These are phyloP conservation scores for Tremella yokohamensis DNA, from an alignment of 768 basidiomycete genomes.

Conservation along the genomic window DNA sequence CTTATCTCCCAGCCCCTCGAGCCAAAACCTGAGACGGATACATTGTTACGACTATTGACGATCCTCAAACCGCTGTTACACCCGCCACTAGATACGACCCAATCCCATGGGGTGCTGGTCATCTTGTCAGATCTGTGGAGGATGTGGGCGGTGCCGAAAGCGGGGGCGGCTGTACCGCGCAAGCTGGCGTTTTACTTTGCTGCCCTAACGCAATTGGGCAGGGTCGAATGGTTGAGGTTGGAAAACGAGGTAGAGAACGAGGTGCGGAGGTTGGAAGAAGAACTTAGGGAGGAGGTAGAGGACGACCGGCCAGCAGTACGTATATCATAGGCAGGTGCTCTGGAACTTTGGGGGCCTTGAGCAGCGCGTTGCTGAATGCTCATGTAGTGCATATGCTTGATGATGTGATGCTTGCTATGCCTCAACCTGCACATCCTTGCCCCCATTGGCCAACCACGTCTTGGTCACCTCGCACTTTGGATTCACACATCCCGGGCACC, in stretches of 20 bases:
- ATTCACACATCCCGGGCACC: slow-evolving; percentile 93
- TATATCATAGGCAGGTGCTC: not conserved
- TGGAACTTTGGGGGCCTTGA: not conserved
- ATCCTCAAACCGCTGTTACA: slow-evolving; percentile 22
- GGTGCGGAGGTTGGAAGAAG: slow-evolving; percentile 18
- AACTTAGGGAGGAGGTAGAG: slow-evolving; percentile 7
- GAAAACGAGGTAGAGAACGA: slow-evolving; percentile 31
- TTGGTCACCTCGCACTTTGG: slow-evolving; percentile 82
- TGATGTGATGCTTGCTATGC: not conserved
- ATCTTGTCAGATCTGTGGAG: slow-evolving; percentile 31
- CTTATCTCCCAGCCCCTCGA: not conserved
- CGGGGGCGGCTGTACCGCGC: slow-evolving; percentile 17
- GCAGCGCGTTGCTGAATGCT: not conserved
- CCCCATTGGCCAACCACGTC: slow-evolving; percentile 80
- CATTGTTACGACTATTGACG: slow-evolving; percentile 23
- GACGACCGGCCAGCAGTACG: slow-evolving; percentile 6
- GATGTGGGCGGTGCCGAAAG: slow-evolving; percentile 22
- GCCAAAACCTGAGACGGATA: not conserved
- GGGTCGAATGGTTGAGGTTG: slow-evolving; percentile 32
- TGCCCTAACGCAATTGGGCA: slow-evolving; percentile 19
- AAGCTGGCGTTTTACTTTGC: slow-evolving; percentile 39
- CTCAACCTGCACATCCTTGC: slow-evolving; percentile 42
- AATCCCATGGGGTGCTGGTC: slow-evolving; percentile 13
- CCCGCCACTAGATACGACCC: slow-evolving; percentile 27
- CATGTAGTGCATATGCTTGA: slow-evolving; percentile 2